These are phyloP conservation scores for Hortaea sp. DNA, from an alignment of 2,329 filamentous ascomycete species.

Conservation along the genomic window DNA sequence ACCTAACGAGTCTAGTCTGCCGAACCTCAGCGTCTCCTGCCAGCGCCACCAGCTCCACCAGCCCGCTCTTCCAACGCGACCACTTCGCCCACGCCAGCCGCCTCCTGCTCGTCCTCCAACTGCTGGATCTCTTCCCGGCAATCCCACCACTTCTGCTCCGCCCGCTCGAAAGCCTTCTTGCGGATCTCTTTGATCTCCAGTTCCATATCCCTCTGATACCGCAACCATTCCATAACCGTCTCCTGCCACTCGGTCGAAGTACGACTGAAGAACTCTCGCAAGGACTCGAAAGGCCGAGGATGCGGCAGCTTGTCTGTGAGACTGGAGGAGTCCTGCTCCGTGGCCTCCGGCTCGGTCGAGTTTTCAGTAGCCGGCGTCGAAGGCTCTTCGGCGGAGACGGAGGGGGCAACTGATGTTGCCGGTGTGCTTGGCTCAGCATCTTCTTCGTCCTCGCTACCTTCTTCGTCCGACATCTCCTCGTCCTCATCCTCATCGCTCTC, in stretches of 20 bases:
- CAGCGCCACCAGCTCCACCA: conserved; percentile 5
- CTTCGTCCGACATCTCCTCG: conserved; percentile 16
- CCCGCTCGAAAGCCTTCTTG: conserved; percentile 77
- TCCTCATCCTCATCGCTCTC: conserved; percentile 40
- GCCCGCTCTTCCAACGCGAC: conserved; percentile 9
- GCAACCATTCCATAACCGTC: conserved; percentile 64
- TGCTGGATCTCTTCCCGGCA: conserved; percentile 84
- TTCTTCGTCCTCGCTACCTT: conserved; percentile 2
- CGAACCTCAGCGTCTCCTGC: conserved; percentile 1
- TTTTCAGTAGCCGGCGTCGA: conserved; percentile 10
- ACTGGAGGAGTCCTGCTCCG: conserved; percentile 29
- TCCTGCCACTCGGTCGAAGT: conserved; percentile 89
- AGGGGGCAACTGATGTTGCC: conserved; percentile 11
- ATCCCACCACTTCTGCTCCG: conserved; percentile 99
- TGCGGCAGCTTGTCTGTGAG: conserved; percentile 70
- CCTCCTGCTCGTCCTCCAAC: conserved; percentile 92
- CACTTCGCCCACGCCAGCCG: conserved; percentile 80
- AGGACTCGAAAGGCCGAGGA: conserved; percentile 71
- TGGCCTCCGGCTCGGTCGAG: conserved; percentile 13
- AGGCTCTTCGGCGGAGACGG: neutral
- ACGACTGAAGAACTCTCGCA: conserved; percentile 84
- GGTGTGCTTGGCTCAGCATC: conserved; percentile 15
- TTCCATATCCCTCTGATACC: conserved; percentile 56
- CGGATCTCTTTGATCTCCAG: conserved; percentile 84
- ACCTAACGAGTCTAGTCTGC: too few species aligned